phyloP scores from a whole-genome alignment of 108 stramenopile genomes.

The Epipyxis sp. region DNA sequence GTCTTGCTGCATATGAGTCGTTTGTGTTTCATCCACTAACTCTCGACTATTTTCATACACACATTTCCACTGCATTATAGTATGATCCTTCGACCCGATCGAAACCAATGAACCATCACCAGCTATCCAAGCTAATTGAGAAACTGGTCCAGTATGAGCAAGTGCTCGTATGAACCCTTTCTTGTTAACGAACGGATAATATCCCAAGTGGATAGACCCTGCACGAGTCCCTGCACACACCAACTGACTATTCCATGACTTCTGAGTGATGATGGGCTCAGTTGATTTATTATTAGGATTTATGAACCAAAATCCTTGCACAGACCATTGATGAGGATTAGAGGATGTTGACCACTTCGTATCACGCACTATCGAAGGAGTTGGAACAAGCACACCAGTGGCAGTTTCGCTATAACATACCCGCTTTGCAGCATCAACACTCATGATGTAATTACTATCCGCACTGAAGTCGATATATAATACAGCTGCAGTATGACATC shows the following conservation, averaged over 20 bases:
- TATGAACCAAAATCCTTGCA: conserved; percentile 28
- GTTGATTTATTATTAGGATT: too few species aligned
- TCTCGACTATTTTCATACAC: background rate
- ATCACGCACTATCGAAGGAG: conserved; percentile 49
- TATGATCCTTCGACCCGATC: background rate
- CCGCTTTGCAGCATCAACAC: conserved; percentile 35
- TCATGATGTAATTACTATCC: conserved; percentile 35
- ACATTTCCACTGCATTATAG: background rate
- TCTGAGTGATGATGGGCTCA: too few species aligned
- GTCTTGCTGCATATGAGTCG: too few species aligned
- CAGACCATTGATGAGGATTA: background rate
- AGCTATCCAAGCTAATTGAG: background rate
- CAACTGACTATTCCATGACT: too few species aligned
- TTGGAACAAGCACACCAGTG: conserved; percentile 53
- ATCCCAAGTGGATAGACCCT: too few species aligned
- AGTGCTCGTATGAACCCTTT: too few species aligned
- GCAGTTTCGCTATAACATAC: conserved; percentile 46
- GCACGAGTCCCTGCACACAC: too few species aligned
- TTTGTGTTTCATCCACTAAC: too few species aligned
- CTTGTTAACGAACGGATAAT: too few species aligned
- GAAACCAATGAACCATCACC: background rate
- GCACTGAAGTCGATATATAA: conserved; percentile 46
- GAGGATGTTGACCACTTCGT: conserved; percentile 35
- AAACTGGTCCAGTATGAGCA: background rate
- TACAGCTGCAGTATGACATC: conserved; percentile 47